phyloP scores from a whole-genome alignment of 176 grass and related monocot species.

The Aechmea fasciata region DNA sequence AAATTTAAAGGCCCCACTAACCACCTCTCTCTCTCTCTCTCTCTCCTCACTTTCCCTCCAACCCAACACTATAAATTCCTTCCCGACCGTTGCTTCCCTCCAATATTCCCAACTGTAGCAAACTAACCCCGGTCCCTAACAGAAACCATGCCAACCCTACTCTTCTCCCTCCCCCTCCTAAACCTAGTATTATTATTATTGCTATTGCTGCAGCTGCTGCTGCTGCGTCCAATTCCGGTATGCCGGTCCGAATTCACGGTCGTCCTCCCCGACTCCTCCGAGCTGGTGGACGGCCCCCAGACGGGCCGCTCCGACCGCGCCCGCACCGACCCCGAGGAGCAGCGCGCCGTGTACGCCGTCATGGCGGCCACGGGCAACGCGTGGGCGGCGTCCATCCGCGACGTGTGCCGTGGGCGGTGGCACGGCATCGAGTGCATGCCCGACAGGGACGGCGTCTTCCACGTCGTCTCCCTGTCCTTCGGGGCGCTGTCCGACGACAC shows the following conservation, averaged over 20 bases:
- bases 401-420: constrained; percentile 90
- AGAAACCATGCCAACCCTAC: not conserved
- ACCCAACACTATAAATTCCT: constrained; percentile 43
- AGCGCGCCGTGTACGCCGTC: constrained; percentile 61
- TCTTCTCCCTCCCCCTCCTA: not conserved
- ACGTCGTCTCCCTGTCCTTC: constrained; percentile 82
- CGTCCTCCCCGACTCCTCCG: constrained; percentile 63
- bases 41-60: constrained; percentile 9
- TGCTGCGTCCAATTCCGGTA: not conserved
- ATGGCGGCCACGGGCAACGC: constrained; percentile 80
- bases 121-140: not conserved
- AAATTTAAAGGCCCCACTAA: too few species aligned
- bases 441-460: constrained; percentile 55
- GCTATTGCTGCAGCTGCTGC: not conserved
- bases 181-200: not conserved
- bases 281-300: constrained; percentile 41
- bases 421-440: constrained; percentile 95
- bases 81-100: constrained; percentile 32
- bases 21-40: too few species aligned
- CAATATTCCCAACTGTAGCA: constrained; percentile 26
- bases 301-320: constrained; percentile 51
- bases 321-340: constrained; percentile 60
- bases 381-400: constrained; percentile 52
- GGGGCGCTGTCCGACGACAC: constrained; percentile 95
- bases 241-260: constrained; percentile 62